Conservation (phyloP, 805 yeast genomes). For the Maudiozyma pseudohumilis region DNA sequence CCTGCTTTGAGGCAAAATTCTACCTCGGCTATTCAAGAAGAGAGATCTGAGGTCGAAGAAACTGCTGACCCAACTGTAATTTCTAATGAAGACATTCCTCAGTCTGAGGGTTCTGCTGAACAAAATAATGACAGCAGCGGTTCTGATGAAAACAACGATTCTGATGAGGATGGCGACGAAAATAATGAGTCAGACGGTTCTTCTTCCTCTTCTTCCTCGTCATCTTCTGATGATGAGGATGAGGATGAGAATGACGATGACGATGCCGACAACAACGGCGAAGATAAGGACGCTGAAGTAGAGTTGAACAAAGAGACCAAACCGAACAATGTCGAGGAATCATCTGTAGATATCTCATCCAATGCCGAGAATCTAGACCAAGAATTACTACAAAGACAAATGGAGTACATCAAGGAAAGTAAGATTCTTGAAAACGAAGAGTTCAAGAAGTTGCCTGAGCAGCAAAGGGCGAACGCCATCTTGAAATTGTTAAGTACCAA, state of each 20-base stretch:
- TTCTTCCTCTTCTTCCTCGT: too few species aligned
- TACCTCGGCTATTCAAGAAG: not conserved
- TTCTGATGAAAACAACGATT: slow-evolving; percentile 1
- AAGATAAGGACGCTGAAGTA: slow-evolving; percentile 6
- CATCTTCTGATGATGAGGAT: slow-evolving; percentile 5
- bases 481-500: slow-evolving; percentile 23
- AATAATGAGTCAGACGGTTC: not conserved
- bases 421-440: slow-evolving; percentile 18
- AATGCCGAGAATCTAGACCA: slow-evolving; percentile 14
- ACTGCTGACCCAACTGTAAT: too few species aligned
- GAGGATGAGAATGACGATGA: slow-evolving; percentile 12
- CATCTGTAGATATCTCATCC: not conserved
- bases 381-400: slow-evolving; percentile 24
- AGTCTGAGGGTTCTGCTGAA: not conserved
- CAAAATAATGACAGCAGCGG: not conserved
- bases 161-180: slow-evolving; percentile 1
- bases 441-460: slow-evolving; percentile 32
- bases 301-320: slow-evolving; percentile 9
- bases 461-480: slow-evolving; percentile 26
- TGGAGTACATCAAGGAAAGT: slow-evolving; percentile 22
- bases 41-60: slow-evolving; percentile 1
- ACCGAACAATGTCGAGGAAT: not conserved
- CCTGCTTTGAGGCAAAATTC: slow-evolving; percentile 1
- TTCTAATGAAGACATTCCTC: not conserved
- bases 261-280: slow-evolving; percentile 4